A percentile compares a stretch with the other conserved stretches of the same genome.
Evolutionary conservation across 2,329 filamentous ascomycete genomes (phyloP).

Genomic region (Helotiales sp.): DNA sequence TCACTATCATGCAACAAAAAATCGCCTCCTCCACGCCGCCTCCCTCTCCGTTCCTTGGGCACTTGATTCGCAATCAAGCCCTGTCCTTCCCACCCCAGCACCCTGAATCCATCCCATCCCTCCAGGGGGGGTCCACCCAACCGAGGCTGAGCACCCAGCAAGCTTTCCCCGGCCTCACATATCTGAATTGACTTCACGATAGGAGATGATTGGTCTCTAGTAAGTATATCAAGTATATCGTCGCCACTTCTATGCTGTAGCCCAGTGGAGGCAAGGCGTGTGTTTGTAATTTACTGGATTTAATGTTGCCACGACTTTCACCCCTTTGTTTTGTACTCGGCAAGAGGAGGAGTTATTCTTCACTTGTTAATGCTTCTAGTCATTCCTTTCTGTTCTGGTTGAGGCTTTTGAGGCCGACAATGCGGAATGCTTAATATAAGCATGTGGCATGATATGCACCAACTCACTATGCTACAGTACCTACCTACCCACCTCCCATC

Average conservation of each 20-base stretch:
- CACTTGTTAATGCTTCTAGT: no score
- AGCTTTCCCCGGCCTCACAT: slow-evolving; percentile 19
- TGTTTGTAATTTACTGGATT: background rate
- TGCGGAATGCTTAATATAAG: no score
- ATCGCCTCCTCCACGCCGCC: slow-evolving; percentile 9
- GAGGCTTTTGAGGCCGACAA: no score
- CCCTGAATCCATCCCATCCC: background rate
- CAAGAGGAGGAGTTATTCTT: no score
- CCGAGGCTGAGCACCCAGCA: slow-evolving; percentile 9
- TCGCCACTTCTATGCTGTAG: slow-evolving; percentile 18
- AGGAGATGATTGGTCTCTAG: slow-evolving; percentile 18
- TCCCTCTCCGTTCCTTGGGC: background rate
- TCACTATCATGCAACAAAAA: background rate
- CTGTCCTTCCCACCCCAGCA: slow-evolving; percentile 6
- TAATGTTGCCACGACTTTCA: slow-evolving; percentile 12
- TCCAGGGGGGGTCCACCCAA: background rate
- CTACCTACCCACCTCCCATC: no score
- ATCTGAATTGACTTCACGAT: slow-evolving; percentile 15
- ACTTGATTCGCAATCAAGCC: slow-evolving; percentile 19
- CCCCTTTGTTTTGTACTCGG: no score
- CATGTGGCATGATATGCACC: no score
- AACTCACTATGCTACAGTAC: no score
- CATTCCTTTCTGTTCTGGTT: no score
- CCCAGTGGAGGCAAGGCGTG: background rate
- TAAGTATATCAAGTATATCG: background rate